Percentiles rank a stretch among this genome's conserved stretches.
Evolutionary conservation across 108 stramenopile genomes (phyloP).

Genomic region (Cyclotella sp.): DNA sequence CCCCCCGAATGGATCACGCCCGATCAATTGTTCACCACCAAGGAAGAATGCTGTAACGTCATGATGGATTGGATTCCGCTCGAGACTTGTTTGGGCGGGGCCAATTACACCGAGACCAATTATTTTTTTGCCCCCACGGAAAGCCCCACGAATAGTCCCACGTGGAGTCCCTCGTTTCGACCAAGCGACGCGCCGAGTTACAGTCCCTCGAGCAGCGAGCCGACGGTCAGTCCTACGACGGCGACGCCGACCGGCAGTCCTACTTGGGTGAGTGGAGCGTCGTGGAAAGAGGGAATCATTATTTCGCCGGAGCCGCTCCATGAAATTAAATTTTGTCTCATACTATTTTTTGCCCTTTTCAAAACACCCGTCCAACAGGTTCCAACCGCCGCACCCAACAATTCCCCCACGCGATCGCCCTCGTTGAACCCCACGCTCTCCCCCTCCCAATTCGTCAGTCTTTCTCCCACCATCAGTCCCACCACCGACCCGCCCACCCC

Average conservation of each 20-base stretch:
- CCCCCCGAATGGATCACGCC: slow-evolving; percentile 9
- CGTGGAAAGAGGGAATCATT: background rate
- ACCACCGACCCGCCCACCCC: slow-evolving; percentile 1
- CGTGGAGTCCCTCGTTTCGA: background rate
- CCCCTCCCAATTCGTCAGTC: slow-evolving; percentile 16
- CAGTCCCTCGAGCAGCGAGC: slow-evolving; percentile 2
- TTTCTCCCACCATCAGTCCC: background rate
- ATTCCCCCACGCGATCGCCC: background rate
- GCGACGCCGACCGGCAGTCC: slow-evolving; percentile 6
- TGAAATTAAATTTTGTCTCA: no score
- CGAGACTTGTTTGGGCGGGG: slow-evolving; percentile 21
- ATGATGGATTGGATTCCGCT: slow-evolving; percentile 24
- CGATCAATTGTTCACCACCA: slow-evolving; percentile 19
- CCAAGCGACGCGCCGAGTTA: slow-evolving; percentile 15
- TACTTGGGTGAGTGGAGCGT: slow-evolving; percentile 11
- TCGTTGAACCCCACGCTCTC: background rate
- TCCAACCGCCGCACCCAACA: slow-evolving; percentile 1
- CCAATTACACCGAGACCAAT: slow-evolving; percentile 24
- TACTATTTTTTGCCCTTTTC: background rate
- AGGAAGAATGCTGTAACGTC: slow-evolving; percentile 19
- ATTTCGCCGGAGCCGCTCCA: no score
- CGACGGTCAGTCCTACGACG: slow-evolving; percentile 1
- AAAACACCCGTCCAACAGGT: background rate
- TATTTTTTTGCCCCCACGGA: slow-evolving; percentile 10
- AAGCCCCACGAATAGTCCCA: slow-evolving; percentile 10